Conservation (phyloP, 345 rosid genomes). For the Toxicodendron radicans region DNA sequence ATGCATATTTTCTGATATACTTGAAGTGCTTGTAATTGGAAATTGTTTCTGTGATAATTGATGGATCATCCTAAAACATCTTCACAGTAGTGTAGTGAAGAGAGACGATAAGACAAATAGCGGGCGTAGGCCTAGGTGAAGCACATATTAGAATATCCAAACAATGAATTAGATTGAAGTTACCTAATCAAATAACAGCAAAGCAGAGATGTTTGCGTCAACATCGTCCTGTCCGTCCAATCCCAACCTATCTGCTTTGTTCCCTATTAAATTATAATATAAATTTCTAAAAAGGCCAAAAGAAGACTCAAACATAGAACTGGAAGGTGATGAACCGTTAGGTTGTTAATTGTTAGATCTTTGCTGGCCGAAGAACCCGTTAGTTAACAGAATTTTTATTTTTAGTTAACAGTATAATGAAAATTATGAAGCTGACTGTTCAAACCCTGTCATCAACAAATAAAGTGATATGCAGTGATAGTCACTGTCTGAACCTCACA, state of each 20-base stretch:
- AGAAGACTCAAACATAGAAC: background rate
- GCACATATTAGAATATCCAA: background rate
- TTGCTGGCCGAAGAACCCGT: background rate
- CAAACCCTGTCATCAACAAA: constrained; percentile 23
- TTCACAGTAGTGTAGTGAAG: no score
- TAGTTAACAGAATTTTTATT: background rate
- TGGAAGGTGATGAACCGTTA: constrained; percentile 28
- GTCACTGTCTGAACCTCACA: constrained; percentile 31
- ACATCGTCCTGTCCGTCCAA: constrained; percentile 42
- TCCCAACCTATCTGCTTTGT: constrained; percentile 13
- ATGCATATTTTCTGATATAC: no score
- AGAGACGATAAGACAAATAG: no score
- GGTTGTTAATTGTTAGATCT: constrained; percentile 23
- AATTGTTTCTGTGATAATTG: no score
- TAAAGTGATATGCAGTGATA: constrained; percentile 14
- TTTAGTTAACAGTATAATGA: background rate
- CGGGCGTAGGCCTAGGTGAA: no score
- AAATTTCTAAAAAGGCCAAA: background rate
- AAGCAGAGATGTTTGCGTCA: constrained; percentile 30
- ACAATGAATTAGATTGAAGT: background rate
- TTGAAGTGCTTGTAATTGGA: no score
- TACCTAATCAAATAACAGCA: constrained; percentile 16
- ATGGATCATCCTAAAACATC: no score
- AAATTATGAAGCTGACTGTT: constrained; percentile 18
- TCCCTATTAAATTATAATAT: background rate